Evolutionary conservation across 345 rosid species (phyloP), one percentile per base, ranked within the genome.

Genomic region (Dimocarpus longan): DNA sequence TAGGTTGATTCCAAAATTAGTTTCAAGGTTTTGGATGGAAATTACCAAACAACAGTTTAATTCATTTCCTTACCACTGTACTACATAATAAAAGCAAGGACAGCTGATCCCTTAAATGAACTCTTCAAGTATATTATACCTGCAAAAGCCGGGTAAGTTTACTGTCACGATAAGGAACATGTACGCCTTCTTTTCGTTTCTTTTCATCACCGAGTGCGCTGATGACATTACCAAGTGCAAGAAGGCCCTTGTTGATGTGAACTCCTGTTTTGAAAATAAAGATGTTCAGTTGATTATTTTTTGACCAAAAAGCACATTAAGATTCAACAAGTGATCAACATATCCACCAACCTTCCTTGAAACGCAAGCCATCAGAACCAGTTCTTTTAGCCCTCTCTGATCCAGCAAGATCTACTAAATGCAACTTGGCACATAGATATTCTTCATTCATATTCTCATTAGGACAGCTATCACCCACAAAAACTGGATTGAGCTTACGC

Each of bases 141-240:
- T 96, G 99, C 89, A 96, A 87, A 84, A 96, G 95, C 79, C 99
- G 87, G 48, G 99, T 96, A 75, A 96, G 93, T 91, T 96, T 96
- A 88, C 99, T 96, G 80, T 96, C 99, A 75, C 99, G 89, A 78
- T 96, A 96, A 62, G 99, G 99, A 82, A 96, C 98, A 79, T 94
- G 99, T 46, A 83, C 86, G 48, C 97, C 91, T 71, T 96, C 98
- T 89, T 93, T 96, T 37, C 99, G 98, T 81, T 91, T 96, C 88
- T 93, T 96, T 82, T 96, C 99, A 70, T 96, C 99, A 67, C 99
- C 99, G 10, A 96, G 97, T 40, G 99, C 99, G 75, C 99, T 96
- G 76, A 96, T 96, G 68, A 96, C 99, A 81, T 96, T 96, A 77
- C 99, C 99, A 77, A 96, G 99, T 40, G 99, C 99, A 82, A 96